Evolutionary conservation across 768 basidiomycete species (phyloP), one percentile per base, ranked within the genome.

Genomic region (Mycena venus): DNA sequence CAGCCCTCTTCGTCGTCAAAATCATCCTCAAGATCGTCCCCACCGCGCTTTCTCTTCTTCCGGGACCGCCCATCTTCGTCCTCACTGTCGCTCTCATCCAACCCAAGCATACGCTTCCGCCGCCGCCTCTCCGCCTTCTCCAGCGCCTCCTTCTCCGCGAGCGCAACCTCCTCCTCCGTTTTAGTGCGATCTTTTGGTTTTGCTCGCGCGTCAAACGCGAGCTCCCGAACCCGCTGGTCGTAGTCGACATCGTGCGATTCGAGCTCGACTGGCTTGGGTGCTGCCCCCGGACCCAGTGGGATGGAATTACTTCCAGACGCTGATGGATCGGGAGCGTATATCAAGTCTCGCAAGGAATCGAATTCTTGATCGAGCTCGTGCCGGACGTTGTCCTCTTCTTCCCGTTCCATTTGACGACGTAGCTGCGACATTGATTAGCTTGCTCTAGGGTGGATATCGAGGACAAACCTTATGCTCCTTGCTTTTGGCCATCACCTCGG

Each of bases 401-500:
- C 95, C 74, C 92, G 91, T 82, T 96, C 93, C 80, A 94, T 88
- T 89, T 99, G 97, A n/a, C 98, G 86, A 75, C 90, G 91, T 65
- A 95, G 84, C 98, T 99, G 31, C 49, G 29, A 60, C 44, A 29
- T 12, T 32, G 15, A n/a, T 40, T 63, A 36, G 73, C 40, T 53
- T 1, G 14, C 2, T n/a, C n/a, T n/a, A n/a, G n/a, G 6, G 56
- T 36, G 49, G 5, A 23, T 38, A 25, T 23, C 23, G 34, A 60
- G 5, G 68, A 81, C 84, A 34, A 77, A 96, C 98, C 87, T 98
- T 99, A 85, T 99, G 92, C 61, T 93, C 91, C 84, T 99, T 99
- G 84, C 96, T 97, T 84, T 99, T 99, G 1, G 96, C 95, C 55
- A 99, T 96, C 38, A 99, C 95, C 82, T 99, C 98, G 0, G 95